These are phyloP conservation scores for Salix caprea DNA, from an alignment of 345 rosid genomes.

Conservation along the genomic window DNA sequence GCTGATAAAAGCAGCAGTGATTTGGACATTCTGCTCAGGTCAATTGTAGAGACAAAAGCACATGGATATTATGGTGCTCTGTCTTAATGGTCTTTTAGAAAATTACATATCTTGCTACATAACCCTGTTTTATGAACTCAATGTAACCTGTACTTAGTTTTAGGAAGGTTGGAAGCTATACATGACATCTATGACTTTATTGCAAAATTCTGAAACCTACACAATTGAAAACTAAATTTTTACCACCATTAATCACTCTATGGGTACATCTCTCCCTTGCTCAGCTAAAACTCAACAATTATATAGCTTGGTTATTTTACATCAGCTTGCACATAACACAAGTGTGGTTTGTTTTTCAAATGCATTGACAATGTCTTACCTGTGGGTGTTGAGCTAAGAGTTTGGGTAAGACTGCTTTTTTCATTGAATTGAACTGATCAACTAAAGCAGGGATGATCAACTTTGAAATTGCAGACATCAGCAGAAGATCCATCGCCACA, in stretches of 20 bases:
- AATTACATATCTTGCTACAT: not conserved
- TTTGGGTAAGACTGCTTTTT: constrained; percentile 46
- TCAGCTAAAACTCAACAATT: not conserved
- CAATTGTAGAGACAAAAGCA: not conserved
- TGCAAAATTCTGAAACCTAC: not conserved
- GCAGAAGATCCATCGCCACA: constrained; percentile 63
- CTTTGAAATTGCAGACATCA: constrained; percentile 53
- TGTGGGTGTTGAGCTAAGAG: constrained; percentile 53
- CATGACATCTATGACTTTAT: not conserved
- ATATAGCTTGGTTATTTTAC: not conserved
- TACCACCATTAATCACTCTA: not conserved
- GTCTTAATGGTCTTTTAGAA: not conserved
- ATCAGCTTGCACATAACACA: not conserved
- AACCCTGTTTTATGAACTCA: not conserved
- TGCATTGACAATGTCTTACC: constrained; percentile 32
- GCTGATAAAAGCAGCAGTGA: not conserved
- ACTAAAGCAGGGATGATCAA: constrained; percentile 69
- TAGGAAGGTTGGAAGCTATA: not conserved
- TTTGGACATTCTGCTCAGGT: not conserved
- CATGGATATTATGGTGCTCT: not conserved
- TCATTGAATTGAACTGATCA: constrained; percentile 71
- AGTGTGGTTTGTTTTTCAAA: no score
- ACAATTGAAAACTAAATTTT: not conserved
- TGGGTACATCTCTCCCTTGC: not conserved
- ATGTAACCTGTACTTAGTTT: not conserved